These are phyloP conservation scores for Yamadazyma paraphyllophila DNA, from an alignment of 805 yeast species.

Conservation along the genomic window DNA sequence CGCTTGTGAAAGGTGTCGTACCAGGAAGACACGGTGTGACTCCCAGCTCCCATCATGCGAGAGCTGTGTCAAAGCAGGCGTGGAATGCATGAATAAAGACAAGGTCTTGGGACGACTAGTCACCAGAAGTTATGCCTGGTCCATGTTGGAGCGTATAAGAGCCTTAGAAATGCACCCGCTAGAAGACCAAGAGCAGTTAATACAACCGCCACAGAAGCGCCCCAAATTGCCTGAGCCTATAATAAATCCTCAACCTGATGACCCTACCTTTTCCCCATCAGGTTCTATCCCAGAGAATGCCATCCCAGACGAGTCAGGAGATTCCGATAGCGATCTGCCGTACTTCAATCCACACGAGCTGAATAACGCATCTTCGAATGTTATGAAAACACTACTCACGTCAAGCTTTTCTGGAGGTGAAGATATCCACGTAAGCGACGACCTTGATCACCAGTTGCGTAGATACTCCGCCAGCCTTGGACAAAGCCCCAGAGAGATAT, in stretches of 20 bases:
- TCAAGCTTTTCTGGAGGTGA: conserved; percentile 2
- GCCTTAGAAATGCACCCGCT: neutral
- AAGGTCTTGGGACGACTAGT: conserved; percentile 10
- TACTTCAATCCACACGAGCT: neutral
- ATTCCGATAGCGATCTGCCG: conserved; percentile 1
- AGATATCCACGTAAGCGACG: conserved; percentile 10
- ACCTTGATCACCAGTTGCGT: conserved; percentile 10
- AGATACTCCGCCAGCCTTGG: conserved; percentile 5
- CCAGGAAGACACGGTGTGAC: conserved; percentile 11
- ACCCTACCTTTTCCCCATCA: neutral
- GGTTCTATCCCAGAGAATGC: neutral
- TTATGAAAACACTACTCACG: conserved; percentile 9
- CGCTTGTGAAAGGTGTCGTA: conserved; percentile 15
- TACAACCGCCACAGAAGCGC: neutral
- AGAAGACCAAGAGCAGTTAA: neutral
- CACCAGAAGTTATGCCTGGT: conserved; percentile 8
- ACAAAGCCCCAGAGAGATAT: conserved; percentile 9
- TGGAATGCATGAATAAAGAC: conserved; percentile 23
- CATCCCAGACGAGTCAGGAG: neutral
- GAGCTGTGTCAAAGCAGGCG: conserved; percentile 26
- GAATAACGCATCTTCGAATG: neutral
- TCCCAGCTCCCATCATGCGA: conserved; percentile 22
- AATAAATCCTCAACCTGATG: neutral
- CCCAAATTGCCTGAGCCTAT: neutral
- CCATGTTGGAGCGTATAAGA: conserved; percentile 3